Evolutionary conservation across 2,329 filamentous ascomycete species (phyloP), one percentile per base, ranked within the genome.

Genomic region (Raffaelea arxii): DNA sequence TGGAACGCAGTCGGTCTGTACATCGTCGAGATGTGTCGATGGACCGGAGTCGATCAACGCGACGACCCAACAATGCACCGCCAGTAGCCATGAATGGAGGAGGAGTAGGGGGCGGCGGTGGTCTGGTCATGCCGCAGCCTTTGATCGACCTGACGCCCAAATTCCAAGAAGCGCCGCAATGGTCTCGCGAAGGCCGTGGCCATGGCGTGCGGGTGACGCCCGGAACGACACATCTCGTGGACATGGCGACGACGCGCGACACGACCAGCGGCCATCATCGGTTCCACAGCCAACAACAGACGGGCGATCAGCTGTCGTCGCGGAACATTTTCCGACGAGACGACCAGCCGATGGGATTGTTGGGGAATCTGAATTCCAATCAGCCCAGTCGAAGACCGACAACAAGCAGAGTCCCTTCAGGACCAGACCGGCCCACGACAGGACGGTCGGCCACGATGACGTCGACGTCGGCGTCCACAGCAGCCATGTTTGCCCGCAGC

Each of bases 111-210:
- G n/a, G n/a, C n/a, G n/a, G n/a, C n/a, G n/a, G n/a, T n/a, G n/a
- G n/a, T 6, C 44, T 48, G 21, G 24, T 44, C 2, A 24, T 49
- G 55, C 70, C 71, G 3, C 79, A 78, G 51, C 83, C 84, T 2
- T 69, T 89, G 6, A 64, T 89, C 25, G 84, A 86, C 56, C 70
- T 88, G 36, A 80, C 79, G 0, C 78, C 80, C 0, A 68, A 71
- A 42, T 84, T 82, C 56, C 70, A 74, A 43, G 80, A 84, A 51
- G 72, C 80, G 6, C 81, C 81, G 18, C 71, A 82, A 59, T 72
- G 73, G 56, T 62, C 67, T 45, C 69, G 67, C 41, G 73, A 75
- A 42, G 68, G 72, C 16, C 72, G 72, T 49, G 78, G 77, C 4
- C 65, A 64, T 39, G 69, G 68, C 19, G 61, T 72, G n/a, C 65